Percentiles rank a stretch among this genome's conserved stretches.
phyloP scores from a whole-genome alignment of 2,329 filamentous ascomycete species.

The Lasiodiplodia theobromae region DNA sequence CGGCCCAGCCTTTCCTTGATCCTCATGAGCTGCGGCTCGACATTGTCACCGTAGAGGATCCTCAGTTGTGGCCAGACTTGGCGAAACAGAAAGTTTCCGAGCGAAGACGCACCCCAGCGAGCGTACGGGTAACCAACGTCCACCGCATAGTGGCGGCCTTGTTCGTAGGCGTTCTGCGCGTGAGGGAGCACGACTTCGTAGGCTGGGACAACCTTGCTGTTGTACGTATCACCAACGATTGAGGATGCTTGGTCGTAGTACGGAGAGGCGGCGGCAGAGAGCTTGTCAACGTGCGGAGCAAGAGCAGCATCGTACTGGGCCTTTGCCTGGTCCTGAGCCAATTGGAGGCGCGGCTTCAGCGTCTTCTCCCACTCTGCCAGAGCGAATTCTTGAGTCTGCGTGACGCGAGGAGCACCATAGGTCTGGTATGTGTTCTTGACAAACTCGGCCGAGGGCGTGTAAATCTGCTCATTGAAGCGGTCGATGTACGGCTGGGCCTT shows the following conservation, averaged over 20 bases:
- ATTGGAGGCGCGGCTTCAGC: conserved; percentile 75
- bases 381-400: conserved; percentile 71
- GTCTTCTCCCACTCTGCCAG: conserved; percentile 79
- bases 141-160: conserved; percentile 70
- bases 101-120: conserved; percentile 73
- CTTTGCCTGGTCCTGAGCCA: conserved; percentile 67
- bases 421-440: conserved; percentile 67
- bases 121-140: conserved; percentile 76
- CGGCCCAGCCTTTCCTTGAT: conserved; percentile 89
- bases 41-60: conserved; percentile 84
- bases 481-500: conserved; percentile 75
- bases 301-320: conserved; percentile 74
- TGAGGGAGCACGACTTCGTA: conserved; percentile 80
- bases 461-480: conserved; percentile 64
- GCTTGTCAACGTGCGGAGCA: conserved; percentile 75
- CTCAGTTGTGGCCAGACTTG: conserved; percentile 83
- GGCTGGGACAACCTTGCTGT: conserved; percentile 75
- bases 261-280: conserved; percentile 66
- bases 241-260: conserved; percentile 73
- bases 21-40: conserved; percentile 91
- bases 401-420: conserved; percentile 77
- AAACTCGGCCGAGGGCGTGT: conserved; percentile 72
- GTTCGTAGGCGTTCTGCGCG: conserved; percentile 70
- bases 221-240: conserved; percentile 72
- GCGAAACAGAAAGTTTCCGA: conserved; percentile 73